These are phyloP conservation scores for Tritrichomonas musculus DNA, from an alignment of 208 protist genomes.

Conservation along the genomic window DNA sequence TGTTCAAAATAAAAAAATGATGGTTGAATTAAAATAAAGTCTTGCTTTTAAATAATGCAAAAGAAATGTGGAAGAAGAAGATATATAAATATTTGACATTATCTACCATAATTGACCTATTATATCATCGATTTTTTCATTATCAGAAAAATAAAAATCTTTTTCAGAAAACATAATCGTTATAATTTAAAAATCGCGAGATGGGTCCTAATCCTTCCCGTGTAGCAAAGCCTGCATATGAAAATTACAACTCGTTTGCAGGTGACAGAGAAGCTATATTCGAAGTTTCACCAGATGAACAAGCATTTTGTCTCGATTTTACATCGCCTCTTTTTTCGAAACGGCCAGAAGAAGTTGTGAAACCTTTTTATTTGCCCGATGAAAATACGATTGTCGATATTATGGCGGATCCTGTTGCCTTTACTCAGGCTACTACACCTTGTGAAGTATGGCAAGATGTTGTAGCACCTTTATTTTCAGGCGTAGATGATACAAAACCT, in stretches of 20 bases:
- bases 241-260: not conserved
- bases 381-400: constrained; percentile 25
- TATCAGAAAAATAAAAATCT: too few relatives aligned
- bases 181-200: too few relatives aligned
- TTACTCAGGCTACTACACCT: not conserved
- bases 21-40: too few relatives aligned
- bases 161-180: too few relatives aligned
- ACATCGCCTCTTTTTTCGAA: not conserved
- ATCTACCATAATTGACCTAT: too few relatives aligned
- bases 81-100: too few relatives aligned
- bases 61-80: too few relatives aligned
- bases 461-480: not conserved
- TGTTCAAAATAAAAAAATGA: too few relatives aligned
- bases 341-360: not conserved
- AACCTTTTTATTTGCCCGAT: not conserved
- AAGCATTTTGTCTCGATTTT: not conserved
- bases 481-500: not conserved
- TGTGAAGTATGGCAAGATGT: not conserved
- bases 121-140: too few relatives aligned
- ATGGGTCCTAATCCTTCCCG: not conserved
- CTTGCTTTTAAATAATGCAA: too few relatives aligned
- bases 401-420: not conserved
- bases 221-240: not conserved
- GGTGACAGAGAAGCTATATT: not conserved
- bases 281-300: not conserved